These are phyloP conservation scores for Aspergillus coremiiformis DNA, from an alignment of 495 filamentous ascomycete species.

Conservation along the genomic window DNA sequence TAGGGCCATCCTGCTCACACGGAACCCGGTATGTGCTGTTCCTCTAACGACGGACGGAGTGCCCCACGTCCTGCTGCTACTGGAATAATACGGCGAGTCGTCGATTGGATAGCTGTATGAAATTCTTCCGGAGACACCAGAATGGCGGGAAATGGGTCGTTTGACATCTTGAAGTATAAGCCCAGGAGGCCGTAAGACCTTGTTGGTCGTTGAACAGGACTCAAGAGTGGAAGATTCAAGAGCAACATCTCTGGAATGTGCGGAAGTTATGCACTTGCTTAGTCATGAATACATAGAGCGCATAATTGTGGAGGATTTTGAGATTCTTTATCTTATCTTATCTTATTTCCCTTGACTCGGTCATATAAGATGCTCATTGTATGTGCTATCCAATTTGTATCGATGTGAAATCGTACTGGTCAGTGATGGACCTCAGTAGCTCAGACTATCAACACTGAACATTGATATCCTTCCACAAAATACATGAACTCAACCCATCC, in stretches of 20 bases:
- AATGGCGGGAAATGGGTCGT: slow-evolving; percentile 11
- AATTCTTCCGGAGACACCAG: slow-evolving; percentile 18
- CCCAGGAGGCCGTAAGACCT: too few species aligned
- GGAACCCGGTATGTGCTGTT: slow-evolving; percentile 24
- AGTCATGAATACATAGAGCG: neutral
- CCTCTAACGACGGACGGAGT: slow-evolving; percentile 7
- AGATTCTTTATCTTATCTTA: too few species aligned
- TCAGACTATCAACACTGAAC: too few species aligned
- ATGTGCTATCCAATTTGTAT: too few species aligned
- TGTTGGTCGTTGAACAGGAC: neutral
- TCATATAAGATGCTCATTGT: too few species aligned
- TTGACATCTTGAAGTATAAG: too few species aligned
- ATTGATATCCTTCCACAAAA: too few species aligned
- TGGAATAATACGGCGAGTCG: slow-evolving; percentile 16
- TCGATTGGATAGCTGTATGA: neutral
- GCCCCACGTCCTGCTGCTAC: slow-evolving; percentile 17
- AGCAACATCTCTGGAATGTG: too few species aligned
- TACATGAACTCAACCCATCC: neutral
- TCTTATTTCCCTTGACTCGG: too few species aligned
- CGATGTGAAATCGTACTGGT: too few species aligned
- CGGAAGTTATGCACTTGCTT: neutral
- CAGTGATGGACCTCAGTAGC: too few species aligned
- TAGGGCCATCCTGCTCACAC: slow-evolving; percentile 12
- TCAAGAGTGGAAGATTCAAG: neutral
- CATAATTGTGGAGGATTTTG: neutral